phyloP scores from a whole-genome alignment of 2,329 filamentous ascomycete genomes.

The Curvularia eragrostidis region DNA sequence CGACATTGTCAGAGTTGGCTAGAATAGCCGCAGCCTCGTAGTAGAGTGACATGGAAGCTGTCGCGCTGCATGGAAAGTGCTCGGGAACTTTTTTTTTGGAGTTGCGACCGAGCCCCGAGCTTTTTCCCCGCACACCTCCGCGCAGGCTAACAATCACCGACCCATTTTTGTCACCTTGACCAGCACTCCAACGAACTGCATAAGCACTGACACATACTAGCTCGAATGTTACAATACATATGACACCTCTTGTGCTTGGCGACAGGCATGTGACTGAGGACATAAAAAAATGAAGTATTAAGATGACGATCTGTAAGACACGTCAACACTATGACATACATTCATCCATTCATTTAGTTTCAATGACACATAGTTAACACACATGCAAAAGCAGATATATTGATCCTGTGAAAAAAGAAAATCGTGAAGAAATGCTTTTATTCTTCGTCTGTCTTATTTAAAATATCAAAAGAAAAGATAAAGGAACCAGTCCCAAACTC shows the following conservation, averaged over 20 bases:
- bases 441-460: neutral
- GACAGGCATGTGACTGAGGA: no score
- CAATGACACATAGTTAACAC: neutral
- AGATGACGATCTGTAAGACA: neutral
- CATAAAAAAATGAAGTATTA: no score
- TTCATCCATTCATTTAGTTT: neutral
- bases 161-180: neutral
- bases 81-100: slow-evolving; percentile 16
- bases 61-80: slow-evolving; percentile 3
- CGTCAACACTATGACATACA: neutral
- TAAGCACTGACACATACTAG: neutral
- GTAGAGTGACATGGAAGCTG: slow-evolving; percentile 82
- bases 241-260: no score
- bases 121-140: slow-evolving; percentile 14
- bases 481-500: slow-evolving; percentile 12
- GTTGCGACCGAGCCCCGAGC: slow-evolving; percentile 13
- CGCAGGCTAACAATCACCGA: neutral
- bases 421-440: neutral
- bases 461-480: slow-evolving; percentile 1
- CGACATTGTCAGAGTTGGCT: slow-evolving; percentile 65
- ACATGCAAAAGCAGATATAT: neutral
- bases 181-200: neutral
- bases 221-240: no score
- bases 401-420: neutral
- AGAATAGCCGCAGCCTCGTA: slow-evolving; percentile 85